A percentile compares a stretch with the other conserved stretches of the same genome.
These are phyloP conservation scores for Primulina eburnea DNA, from an alignment of 257 asterid genomes.

Conservation along the genomic window DNA sequence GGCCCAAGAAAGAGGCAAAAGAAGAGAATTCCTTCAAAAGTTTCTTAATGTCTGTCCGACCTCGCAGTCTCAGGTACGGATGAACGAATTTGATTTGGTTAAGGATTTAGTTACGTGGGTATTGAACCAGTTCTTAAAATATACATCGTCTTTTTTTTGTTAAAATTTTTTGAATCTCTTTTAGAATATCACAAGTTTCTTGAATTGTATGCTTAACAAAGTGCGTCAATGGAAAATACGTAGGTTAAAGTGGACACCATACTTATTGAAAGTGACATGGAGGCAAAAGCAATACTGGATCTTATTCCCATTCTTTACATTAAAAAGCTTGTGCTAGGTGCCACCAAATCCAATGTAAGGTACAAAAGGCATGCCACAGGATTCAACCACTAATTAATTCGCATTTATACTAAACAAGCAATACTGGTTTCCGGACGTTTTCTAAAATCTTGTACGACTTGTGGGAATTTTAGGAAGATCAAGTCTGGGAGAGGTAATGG, in stretches of 20 bases:
- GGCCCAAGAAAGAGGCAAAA: conserved; percentile 49
- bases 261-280: conserved; percentile 66
- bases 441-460: background rate
- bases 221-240: conserved; percentile 1
- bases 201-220: background rate
- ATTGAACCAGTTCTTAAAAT: too few relatives aligned
- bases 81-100: too few relatives aligned
- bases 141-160: too few relatives aligned
- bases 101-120: too few relatives aligned
- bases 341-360: conserved; percentile 54
- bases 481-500: conserved; percentile 43
- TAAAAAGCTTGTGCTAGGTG: conserved; percentile 52
- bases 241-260: conserved; percentile 73
- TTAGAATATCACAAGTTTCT: background rate
- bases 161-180: background rate
- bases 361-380: conserved; percentile 19
- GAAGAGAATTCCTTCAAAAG: conserved; percentile 50
- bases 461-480: conserved; percentile 39
- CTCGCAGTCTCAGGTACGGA: conserved; percentile 11
- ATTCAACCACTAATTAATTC: background rate
- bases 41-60: conserved; percentile 46
- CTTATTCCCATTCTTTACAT: conserved; percentile 81
- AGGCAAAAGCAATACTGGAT: conserved; percentile 66
- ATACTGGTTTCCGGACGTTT: background rate
- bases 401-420: too few relatives aligned